Evolutionary conservation across 2,329 filamentous ascomycete genomes (phyloP).

Genomic region (Clonostachys solani): DNA sequence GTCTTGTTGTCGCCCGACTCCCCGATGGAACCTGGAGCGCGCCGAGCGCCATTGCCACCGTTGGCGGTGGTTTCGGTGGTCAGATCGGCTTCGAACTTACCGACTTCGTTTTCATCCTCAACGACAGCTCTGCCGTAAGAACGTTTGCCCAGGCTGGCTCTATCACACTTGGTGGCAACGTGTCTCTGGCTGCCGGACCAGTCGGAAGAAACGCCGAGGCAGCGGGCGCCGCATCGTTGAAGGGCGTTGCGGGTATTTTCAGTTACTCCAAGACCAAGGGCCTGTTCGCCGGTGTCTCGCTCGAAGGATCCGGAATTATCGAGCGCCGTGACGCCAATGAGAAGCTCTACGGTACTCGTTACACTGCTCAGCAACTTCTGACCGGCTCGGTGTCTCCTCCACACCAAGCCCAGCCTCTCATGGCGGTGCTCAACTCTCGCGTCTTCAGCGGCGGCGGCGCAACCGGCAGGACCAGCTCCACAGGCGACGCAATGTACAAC

Average conservation of each 20-base stretch:
- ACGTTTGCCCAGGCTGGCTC: constrained; percentile 92
- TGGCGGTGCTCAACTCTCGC: constrained; percentile 79
- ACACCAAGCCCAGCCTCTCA: constrained; percentile 76
- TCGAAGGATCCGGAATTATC: constrained; percentile 90
- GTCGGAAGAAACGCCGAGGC: constrained; percentile 94
- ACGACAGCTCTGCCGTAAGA: constrained; percentile 83
- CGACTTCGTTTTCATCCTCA: constrained; percentile 97
- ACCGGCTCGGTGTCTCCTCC: constrained; percentile 74
- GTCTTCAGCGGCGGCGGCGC: constrained; percentile 67
- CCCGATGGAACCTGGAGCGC: constrained; percentile 77
- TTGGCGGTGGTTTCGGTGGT: constrained; percentile 78
- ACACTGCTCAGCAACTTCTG: constrained; percentile 79
- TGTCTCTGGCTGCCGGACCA: constrained; percentile 90
- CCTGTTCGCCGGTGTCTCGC: constrained; percentile 88
- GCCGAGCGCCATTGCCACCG: constrained; percentile 75
- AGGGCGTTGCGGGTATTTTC: constrained; percentile 87
- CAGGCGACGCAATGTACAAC: constrained; percentile 76
- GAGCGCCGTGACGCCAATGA: constrained; percentile 96
- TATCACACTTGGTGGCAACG: constrained; percentile 91
- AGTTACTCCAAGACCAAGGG: constrained; percentile 98
- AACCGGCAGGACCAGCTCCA: constrained; percentile 33
- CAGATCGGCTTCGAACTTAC: constrained; percentile 87
- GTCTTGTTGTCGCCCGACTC: constrained; percentile 75
- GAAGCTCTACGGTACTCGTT: constrained; percentile 83
- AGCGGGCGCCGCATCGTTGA: constrained; percentile 86